These are phyloP conservation scores for Leishmania aethiopica DNA, from an alignment of 208 protist species.

Conservation along the genomic window DNA sequence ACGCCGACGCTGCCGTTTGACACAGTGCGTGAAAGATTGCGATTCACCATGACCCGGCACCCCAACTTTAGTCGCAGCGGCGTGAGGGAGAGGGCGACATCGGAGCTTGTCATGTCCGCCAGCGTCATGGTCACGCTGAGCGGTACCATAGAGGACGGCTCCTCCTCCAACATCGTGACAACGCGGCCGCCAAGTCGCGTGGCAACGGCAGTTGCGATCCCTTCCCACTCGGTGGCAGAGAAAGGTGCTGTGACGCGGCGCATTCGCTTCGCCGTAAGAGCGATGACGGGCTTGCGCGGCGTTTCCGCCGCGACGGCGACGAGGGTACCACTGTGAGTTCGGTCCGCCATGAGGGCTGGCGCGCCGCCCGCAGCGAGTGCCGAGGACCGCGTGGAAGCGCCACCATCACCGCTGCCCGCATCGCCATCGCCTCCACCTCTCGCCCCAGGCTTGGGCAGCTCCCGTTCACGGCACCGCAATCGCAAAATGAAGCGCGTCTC, in stretches of 20 bases:
- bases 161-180: slow-evolving; percentile 44
- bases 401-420: not conserved
- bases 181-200: slow-evolving; percentile 47
- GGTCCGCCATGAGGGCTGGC: not conserved
- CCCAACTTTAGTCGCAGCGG: slow-evolving; percentile 87
- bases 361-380: not conserved
- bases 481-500: slow-evolving; percentile 48
- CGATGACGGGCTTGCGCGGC: not conserved
- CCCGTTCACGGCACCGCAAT: slow-evolving; percentile 42
- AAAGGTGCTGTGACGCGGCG: slow-evolving; percentile 15
- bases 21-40: slow-evolving; percentile 86
- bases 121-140: slow-evolving; percentile 70
- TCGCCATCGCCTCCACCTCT: not conserved
- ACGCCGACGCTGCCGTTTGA: slow-evolving; percentile 89
- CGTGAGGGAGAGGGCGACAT: slow-evolving; percentile 52
- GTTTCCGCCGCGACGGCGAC: too few relatives aligned
- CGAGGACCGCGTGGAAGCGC: not conserved
- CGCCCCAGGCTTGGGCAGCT: not conserved
- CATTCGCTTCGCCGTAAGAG: not conserved
- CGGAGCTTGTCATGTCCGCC: slow-evolving; percentile 55
- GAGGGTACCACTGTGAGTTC: not conserved
- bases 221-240: slow-evolving; percentile 36
- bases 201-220: slow-evolving; percentile 45
- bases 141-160: slow-evolving; percentile 56
- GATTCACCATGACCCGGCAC: slow-evolving; percentile 89